These are phyloP conservation scores for Lichtheimia ornata DNA, from an alignment of 371 early-diverging fungal genomes.

Conservation along the genomic window DNA sequence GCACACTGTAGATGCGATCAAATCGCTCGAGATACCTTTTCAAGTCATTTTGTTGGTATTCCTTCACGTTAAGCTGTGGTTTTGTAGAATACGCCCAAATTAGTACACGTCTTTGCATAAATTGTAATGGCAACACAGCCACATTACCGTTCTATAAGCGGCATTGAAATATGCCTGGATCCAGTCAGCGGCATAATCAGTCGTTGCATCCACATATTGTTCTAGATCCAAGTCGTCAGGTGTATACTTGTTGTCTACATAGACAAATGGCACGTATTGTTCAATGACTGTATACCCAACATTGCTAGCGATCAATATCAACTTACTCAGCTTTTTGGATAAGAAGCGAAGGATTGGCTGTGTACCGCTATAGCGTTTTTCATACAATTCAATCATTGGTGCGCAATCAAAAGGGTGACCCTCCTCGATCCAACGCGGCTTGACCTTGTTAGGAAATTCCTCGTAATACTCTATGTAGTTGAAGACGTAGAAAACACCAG, in stretches of 20 bases:
- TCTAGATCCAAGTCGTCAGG: conserved; percentile 21
- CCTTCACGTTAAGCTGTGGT: not conserved
- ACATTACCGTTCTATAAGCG: too few relatives aligned
- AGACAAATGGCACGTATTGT: too few relatives aligned
- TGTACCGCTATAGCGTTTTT: conserved; percentile 24
- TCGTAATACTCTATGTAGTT: conserved; percentile 10
- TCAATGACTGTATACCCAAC: too few relatives aligned
- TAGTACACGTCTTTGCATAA: too few relatives aligned
- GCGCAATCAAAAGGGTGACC: conserved; percentile 17
- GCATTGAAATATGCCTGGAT: not conserved
- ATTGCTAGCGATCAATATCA: not conserved
- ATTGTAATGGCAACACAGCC: too few relatives aligned
- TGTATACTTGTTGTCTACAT: conserved; percentile 1
- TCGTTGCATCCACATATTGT: conserved; percentile 21
- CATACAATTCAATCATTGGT: conserved; percentile 24
- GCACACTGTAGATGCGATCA: conserved; percentile 12
- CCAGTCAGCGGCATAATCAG: conserved; percentile 23
- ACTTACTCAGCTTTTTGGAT: conserved; percentile 20
- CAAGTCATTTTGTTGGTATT: conserved; percentile 4
- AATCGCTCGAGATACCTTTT: not conserved
- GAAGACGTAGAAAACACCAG: conserved; percentile 30
- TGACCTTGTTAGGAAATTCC: conserved; percentile 16
- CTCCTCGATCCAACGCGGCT: conserved; percentile 4
- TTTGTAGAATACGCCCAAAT: not conserved
- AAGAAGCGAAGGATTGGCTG: conserved; percentile 23